Evolutionary conservation across 768 basidiomycete species (phyloP), one percentile per base, ranked within the genome.

Genomic region (Pulveroboletus sp.): DNA sequence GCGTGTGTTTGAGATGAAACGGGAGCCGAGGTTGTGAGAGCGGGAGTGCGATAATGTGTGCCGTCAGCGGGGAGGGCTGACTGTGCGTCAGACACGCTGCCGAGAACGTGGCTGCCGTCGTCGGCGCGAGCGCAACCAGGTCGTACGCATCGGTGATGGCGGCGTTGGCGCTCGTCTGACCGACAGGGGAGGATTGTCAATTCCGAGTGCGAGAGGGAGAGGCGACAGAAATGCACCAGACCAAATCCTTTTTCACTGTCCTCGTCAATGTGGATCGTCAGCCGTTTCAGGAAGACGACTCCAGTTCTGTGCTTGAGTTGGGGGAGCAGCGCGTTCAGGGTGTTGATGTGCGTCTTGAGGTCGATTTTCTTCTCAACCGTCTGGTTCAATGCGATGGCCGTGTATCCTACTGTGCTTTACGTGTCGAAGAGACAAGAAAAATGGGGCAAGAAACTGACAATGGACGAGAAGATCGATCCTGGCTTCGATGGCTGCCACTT

Each of bases 201-300:
- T n/a, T n/a, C 26, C 5, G n/a, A 30, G 29, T 35, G 35, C 24
- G 34, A 23, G 40, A 41, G 16, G 34, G 30, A 14, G 11, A n/a
- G 30, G 20, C 6, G 2, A 10, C 27, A 34, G 37, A 41, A 26
- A 69, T 76, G 55, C 49, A 92, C 89, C 63, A 92, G 63, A 26
- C 89, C 88, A 58, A 88, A 86, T 1, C 90, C 87, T 64, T 89
- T 91, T 64, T 92, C 88, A 59, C 90, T 91, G 35, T 85, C 86
- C 58, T 89, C 82, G 53, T 91, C 85, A 9, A 92, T 74, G 11
- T 87, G 72, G 43, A 93, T 83, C n/a, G 83, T 90, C 47, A 94
- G 63, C 42, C 90, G 73, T 63, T 87, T 90, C 43, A 94, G 71
- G 50, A 79, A 81, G 3, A 88, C 67, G 27, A 88, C 68, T 1